A percentile compares a stretch with the other conserved stretches of the same genome.
Evolutionary conservation across 371 early-diverging fungal genomes (phyloP).

Genomic region (Sporodiniella umbellata): DNA sequence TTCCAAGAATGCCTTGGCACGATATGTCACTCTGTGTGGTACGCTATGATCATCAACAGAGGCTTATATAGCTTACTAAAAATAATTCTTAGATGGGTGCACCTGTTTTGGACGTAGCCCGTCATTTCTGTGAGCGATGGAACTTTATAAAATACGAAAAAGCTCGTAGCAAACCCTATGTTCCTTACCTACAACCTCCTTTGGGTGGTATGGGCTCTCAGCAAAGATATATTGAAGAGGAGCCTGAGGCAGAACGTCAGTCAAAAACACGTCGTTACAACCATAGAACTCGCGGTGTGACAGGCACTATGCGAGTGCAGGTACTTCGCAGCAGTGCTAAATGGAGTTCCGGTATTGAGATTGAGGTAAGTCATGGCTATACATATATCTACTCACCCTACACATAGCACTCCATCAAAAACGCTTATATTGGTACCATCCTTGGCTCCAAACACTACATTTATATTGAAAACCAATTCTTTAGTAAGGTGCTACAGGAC

Average conservation of each 20-base stretch:
- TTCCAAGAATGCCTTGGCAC: constrained; percentile 97
- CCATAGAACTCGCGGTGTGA: constrained; percentile 36
- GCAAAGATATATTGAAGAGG: constrained; percentile 26
- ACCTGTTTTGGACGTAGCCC: constrained; percentile 80
- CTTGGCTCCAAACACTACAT: constrained; percentile 76
- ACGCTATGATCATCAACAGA: constrained; percentile 15
- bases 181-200: constrained; percentile 43
- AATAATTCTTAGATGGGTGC: constrained; percentile 53
- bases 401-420: constrained; percentile 75
- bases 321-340: constrained; percentile 64
- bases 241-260: constrained; percentile 7
- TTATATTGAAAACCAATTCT: constrained; percentile 97
- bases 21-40: constrained; percentile 80
- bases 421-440: constrained; percentile 80
- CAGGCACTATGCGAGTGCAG: constrained; percentile 63
- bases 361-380: constrained; percentile 29
- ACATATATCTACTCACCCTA: not conserved
- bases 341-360: constrained; percentile 67
- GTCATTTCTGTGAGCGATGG: constrained; percentile 94
- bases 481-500: constrained; percentile 50
- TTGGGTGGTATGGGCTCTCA: constrained; percentile 36
- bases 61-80: not conserved
- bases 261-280: constrained; percentile 20
- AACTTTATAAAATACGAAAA: constrained; percentile 76
- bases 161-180: constrained; percentile 25